A percentile compares a stretch with the other conserved stretches of the same genome.
phyloP scores from a whole-genome alignment of 306 rosid genomes.

The Dalbergia cochinchinensis region DNA sequence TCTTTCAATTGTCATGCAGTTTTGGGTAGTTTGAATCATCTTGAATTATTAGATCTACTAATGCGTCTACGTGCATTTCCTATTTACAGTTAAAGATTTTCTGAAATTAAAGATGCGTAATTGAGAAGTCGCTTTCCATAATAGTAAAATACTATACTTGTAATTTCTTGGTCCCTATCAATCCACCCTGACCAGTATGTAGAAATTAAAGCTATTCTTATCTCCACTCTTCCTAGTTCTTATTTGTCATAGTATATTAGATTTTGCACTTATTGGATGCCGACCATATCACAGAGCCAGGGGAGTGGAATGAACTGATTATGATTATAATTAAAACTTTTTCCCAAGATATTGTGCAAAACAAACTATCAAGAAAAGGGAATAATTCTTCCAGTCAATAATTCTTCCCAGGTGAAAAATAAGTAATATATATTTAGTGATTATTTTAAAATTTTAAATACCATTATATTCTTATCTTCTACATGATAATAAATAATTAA shows the following conservation, averaged over 20 bases:
- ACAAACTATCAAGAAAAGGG: background rate
- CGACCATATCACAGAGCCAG: background rate
- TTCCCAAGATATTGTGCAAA: constrained; percentile 5
- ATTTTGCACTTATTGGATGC: background rate
- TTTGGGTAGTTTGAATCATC: too few species aligned
- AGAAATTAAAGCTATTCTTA: background rate
- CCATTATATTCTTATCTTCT: too few species aligned
- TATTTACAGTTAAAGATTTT: too few species aligned
- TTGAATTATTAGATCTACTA: too few species aligned
- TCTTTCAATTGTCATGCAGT: too few species aligned
- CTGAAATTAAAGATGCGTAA: too few species aligned
- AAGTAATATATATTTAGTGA: too few species aligned
- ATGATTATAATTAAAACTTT: background rate
- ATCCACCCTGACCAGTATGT: background rate
- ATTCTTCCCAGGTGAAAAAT: too few species aligned
- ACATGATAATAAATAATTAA: too few species aligned
- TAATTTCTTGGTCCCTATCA: background rate
- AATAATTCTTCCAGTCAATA: background rate
- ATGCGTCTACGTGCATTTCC: too few species aligned
- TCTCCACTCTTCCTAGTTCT: background rate
- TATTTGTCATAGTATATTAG: background rate
- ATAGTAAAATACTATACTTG: background rate
- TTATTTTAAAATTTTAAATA: too few species aligned
- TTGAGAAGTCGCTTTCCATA: background rate
- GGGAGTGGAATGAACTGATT: background rate